phyloP scores from a whole-genome alignment of 345 rosid genomes.

The Noccaea caerulescens region DNA sequence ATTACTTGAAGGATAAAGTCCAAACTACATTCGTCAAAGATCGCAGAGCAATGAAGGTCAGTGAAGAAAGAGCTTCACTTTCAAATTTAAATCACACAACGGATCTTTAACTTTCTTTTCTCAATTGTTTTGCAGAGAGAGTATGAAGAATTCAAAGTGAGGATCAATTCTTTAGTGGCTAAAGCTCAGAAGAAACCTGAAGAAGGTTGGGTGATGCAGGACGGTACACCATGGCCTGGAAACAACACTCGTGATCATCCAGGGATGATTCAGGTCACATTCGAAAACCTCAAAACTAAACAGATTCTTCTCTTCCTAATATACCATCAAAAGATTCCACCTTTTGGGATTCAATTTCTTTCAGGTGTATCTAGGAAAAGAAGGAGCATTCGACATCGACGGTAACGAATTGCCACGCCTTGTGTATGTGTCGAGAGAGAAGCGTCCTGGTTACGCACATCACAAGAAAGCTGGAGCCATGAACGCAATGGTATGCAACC shows the following conservation, averaged over 20 bases:
- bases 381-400: constrained; percentile 86
- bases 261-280: constrained; percentile 91
- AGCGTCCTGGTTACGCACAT: constrained; percentile 88
- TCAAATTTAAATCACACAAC: not conserved
- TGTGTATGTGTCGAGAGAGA: constrained; percentile 96
- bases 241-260: constrained; percentile 99
- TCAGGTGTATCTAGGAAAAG: constrained; percentile 94
- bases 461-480: constrained; percentile 99
- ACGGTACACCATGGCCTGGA: constrained; percentile 99
- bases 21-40: constrained; percentile 94
- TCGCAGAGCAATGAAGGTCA: constrained; percentile 96
- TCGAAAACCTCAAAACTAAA: constrained; percentile 2
- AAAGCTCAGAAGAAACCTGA: constrained; percentile 97
- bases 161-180: constrained; percentile 84
- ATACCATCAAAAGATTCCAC: constrained; percentile 16
- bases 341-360: constrained; percentile 13
- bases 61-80: constrained; percentile 13
- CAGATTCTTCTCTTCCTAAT: not conserved
- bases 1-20: constrained; percentile 92
- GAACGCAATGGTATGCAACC: constrained; percentile 78
- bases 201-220: constrained; percentile 99
- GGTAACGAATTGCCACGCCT: constrained; percentile 90
- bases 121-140: constrained; percentile 64
- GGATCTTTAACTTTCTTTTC: not conserved
- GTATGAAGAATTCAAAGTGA: constrained; percentile 96